Percentiles rank a stretch among this genome's conserved stretches.
Conservation (phyloP, 495 filamentous ascomycete species). For the Xylaria grammica region DNA sequence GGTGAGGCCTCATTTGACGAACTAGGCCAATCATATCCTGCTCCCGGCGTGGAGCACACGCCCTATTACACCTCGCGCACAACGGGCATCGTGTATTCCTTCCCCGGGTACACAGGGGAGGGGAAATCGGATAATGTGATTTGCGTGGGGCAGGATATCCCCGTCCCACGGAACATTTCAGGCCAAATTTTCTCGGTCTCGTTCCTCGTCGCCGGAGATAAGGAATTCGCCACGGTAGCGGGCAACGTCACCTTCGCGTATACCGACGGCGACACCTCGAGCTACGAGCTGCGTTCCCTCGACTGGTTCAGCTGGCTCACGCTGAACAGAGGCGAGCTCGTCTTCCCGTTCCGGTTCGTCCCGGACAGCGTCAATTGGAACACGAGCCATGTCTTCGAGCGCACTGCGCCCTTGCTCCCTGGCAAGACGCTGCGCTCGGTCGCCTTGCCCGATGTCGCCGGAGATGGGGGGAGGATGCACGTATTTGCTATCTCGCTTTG, state of each 20-base stretch:
- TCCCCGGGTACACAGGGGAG: conserved; percentile 51
- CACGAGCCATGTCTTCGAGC: conserved; percentile 58
- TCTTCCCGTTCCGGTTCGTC: conserved; percentile 56
- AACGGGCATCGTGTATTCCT: conserved; percentile 51
- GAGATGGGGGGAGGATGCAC: conserved; percentile 43
- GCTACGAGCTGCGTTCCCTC: conserved; percentile 49
- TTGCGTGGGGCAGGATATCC: conserved; percentile 47
- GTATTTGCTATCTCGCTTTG: conserved; percentile 51
- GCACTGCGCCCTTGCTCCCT: conserved; percentile 51
- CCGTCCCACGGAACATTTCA: conserved; percentile 29
- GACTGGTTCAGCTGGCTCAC: conserved; percentile 56
- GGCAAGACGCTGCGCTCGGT: conserved; percentile 51
- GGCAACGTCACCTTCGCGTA: conserved; percentile 55
- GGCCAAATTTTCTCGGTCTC: conserved; percentile 51
- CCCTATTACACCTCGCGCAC: conserved; percentile 47
- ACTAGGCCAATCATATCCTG: conserved; percentile 51
- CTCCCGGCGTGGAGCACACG: conserved; percentile 36
- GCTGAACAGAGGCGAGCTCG: conserved; percentile 54
- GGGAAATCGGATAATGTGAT: conserved; percentile 50
- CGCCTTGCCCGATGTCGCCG: conserved; percentile 45
- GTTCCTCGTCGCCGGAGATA: conserved; percentile 50
- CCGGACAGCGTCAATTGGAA: conserved; percentile 53
- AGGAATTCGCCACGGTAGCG: conserved; percentile 48
- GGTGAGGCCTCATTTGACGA: conserved; percentile 51
- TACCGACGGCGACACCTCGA: conserved; percentile 46